These are phyloP conservation scores for Diaporthe batatas DNA, from an alignment of 2,329 filamentous ascomycete genomes.

Conservation along the genomic window DNA sequence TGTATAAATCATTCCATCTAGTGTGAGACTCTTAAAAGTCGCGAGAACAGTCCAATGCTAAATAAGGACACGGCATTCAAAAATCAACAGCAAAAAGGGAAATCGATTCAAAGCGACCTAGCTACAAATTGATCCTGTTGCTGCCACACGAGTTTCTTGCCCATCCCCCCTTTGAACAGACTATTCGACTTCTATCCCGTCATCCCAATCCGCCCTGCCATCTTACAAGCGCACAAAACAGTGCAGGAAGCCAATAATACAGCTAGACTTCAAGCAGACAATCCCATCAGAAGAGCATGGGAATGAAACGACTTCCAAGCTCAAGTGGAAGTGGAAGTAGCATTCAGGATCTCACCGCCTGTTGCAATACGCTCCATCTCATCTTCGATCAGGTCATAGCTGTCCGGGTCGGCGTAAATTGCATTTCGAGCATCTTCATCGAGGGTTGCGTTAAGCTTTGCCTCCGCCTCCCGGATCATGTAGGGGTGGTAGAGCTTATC, in stretches of 20 bases:
- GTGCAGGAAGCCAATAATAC: background rate
- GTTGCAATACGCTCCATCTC: slow-evolving; percentile 4
- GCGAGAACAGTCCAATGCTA: no score
- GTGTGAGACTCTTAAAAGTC: no score
- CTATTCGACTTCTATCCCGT: no score
- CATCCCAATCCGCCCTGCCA: no score
- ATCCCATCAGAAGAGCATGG: background rate
- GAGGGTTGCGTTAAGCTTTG: background rate
- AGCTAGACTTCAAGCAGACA: background rate
- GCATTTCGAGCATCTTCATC: slow-evolving; percentile 7
- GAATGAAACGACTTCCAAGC: background rate
- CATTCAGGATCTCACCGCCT: no score
- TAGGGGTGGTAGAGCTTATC: slow-evolving; percentile 18
- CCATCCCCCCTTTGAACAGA: background rate
- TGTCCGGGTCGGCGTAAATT: slow-evolving; percentile 13
- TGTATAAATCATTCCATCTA: no score
- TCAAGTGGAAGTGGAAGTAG: no score
- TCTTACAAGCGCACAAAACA: no score
- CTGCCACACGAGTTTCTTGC: background rate
- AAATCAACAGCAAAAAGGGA: no score
- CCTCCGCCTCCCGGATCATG: background rate
- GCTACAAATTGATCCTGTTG: no score
- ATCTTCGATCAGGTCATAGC: slow-evolving; percentile 19
- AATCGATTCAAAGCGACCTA: no score
- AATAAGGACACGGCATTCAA: no score